phyloP scores from a whole-genome alignment of 768 basidiomycete genomes.

The Brasilioporus rufonigricans region DNA sequence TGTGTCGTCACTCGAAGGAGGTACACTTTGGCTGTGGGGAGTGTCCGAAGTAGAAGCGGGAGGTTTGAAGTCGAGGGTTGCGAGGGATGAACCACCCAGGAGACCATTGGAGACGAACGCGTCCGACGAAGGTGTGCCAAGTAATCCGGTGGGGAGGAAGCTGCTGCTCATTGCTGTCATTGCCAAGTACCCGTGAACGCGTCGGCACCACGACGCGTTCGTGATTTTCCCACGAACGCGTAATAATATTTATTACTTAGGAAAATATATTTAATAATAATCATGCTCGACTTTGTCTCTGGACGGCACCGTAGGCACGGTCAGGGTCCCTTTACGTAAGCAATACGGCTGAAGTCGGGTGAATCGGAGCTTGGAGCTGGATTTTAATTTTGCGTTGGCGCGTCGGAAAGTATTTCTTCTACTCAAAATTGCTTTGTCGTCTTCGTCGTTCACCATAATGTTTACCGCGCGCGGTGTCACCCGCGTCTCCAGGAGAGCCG shows the following conservation, averaged over 20 bases:
- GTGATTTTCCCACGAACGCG: slow-evolving; percentile 16
- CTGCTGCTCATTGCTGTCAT: not conserved
- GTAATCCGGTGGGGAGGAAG: slow-evolving; percentile 27
- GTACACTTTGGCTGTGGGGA: not conserved
- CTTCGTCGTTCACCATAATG: slow-evolving; percentile 54
- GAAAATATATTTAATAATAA: too few relatives aligned
- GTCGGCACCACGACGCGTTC: slow-evolving; percentile 7
- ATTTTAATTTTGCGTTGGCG: slow-evolving; percentile 20
- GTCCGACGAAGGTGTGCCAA: slow-evolving; percentile 3
- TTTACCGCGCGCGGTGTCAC: slow-evolving; percentile 84
- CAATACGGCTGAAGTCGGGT: slow-evolving; percentile 30
- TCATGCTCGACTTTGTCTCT: too few relatives aligned
- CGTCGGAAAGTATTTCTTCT: slow-evolving; percentile 33
- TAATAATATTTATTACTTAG: too few relatives aligned
- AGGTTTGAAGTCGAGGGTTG: not conserved
- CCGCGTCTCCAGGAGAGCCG: slow-evolving; percentile 83
- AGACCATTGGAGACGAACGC: slow-evolving; percentile 35
- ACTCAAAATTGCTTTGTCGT: slow-evolving; percentile 16
- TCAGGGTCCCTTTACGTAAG: slow-evolving; percentile 26
- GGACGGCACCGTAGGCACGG: too few relatives aligned
- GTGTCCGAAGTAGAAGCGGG: not conserved
- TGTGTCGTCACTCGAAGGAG: not conserved
- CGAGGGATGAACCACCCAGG: slow-evolving; percentile 17
- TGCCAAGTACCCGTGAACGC: too few relatives aligned
- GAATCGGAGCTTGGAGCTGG: slow-evolving; percentile 29